phyloP scores from a whole-genome alignment of 2,329 filamentous ascomycete species.

The Microthyrium microscopicum region DNA sequence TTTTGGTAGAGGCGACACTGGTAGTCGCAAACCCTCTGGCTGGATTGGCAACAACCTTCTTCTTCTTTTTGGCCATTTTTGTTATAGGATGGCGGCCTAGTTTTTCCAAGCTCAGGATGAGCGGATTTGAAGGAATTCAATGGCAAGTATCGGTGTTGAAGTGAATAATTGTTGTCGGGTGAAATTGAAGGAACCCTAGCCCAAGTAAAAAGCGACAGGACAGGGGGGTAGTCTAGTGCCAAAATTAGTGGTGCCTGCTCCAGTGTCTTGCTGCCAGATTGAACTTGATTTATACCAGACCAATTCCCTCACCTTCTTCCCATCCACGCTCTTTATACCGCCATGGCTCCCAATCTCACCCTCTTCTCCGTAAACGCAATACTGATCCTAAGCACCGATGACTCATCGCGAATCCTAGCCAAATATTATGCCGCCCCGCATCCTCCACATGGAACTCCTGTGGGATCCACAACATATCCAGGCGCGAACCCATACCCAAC shows the following conservation, averaged over 20 bases:
- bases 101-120: too few relatives aligned
- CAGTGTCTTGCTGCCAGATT: too few relatives aligned
- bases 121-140: too few relatives aligned
- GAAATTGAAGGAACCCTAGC: too few relatives aligned
- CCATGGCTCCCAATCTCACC: slow-evolving; percentile 35
- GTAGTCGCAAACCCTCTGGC: slow-evolving; percentile 88
- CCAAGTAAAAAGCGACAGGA: too few relatives aligned
- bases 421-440: slow-evolving; percentile 71
- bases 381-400: slow-evolving; percentile 49
- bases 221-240: too few relatives aligned
- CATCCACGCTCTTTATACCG: background rate
- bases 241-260: too few relatives aligned
- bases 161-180: too few relatives aligned
- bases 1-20: slow-evolving; percentile 69
- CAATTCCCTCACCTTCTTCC: background rate
- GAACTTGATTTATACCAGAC: too few relatives aligned
- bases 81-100: too few relatives aligned
- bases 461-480: slow-evolving; percentile 40
- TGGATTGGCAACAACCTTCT: slow-evolving; percentile 74
- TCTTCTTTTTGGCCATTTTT: too few relatives aligned
- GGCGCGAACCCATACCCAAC: slow-evolving; percentile 68
- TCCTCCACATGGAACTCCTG: slow-evolving; percentile 39
- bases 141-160: too few relatives aligned
- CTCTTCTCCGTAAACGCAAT: slow-evolving; percentile 38
- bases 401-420: slow-evolving; percentile 78